These are phyloP conservation scores for Mortierella sp. DNA, from an alignment of 371 early-diverging fungal genomes.

Conservation along the genomic window DNA sequence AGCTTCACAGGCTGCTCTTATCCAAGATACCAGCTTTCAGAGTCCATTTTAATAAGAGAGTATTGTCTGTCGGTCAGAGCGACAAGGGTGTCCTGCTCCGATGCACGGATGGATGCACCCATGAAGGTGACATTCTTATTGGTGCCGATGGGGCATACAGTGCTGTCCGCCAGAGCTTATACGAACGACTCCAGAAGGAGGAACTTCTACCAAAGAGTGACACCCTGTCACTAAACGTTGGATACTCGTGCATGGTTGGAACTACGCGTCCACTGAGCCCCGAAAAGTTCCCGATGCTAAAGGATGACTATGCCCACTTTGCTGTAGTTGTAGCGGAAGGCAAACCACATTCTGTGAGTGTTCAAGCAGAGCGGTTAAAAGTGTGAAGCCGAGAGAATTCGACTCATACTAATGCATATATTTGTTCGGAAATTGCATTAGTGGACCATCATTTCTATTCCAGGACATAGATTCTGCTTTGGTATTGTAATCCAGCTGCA, in stretches of 20 bases:
- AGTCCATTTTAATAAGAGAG: constrained; percentile 19
- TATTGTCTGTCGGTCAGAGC: constrained; percentile 23
- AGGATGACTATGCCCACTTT: constrained; percentile 21
- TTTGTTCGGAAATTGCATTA: neutral
- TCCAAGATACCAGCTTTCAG: constrained; percentile 15
- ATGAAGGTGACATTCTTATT: constrained; percentile 33
- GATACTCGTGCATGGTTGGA: constrained; percentile 34
- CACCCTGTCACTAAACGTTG: constrained; percentile 15
- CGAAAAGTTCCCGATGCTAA: constrained; percentile 28
- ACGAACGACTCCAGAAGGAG: constrained; percentile 27
- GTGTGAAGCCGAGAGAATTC: neutral
- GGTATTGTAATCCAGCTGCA: constrained; percentile 23
- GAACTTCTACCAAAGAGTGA: constrained; percentile 20
- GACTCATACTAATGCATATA: neutral
- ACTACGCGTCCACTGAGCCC: constrained; percentile 26
- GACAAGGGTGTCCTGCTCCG: constrained; percentile 22
- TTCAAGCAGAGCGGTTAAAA: neutral
- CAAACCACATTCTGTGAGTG: constrained; percentile 36
- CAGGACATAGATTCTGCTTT: constrained; percentile 28
- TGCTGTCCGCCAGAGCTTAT: constrained; percentile 34
- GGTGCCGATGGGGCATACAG: constrained; percentile 48
- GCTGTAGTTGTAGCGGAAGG: constrained; percentile 23
- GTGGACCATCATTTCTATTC: constrained; percentile 35
- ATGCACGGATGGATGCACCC: constrained; percentile 19
- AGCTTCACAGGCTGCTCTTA: constrained; percentile 17